These are phyloP conservation scores for Nakazawaea sp. DNA, from an alignment of 805 yeast genomes.

Conservation along the genomic window DNA sequence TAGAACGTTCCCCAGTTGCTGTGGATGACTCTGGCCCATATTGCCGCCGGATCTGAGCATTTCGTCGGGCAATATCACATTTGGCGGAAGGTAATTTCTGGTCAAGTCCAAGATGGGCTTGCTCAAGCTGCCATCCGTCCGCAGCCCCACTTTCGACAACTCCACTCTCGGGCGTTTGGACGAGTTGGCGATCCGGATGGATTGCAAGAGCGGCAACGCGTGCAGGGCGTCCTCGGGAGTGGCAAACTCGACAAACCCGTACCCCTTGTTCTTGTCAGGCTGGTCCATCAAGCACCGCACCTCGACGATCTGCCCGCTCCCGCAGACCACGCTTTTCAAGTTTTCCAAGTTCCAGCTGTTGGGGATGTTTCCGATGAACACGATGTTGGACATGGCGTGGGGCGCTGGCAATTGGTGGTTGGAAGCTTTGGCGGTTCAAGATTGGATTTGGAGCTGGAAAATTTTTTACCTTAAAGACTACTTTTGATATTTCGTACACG, in stretches of 20 bases:
- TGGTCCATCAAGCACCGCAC: slow-evolving; percentile 56
- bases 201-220: slow-evolving; percentile 38
- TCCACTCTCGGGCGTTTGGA: slow-evolving; percentile 48
- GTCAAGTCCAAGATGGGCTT: slow-evolving; percentile 38
- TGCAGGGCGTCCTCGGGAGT: slow-evolving; percentile 44
- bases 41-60: slow-evolving; percentile 18
- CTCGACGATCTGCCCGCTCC: slow-evolving; percentile 65
- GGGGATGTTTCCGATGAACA: slow-evolving; percentile 61
- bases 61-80: slow-evolving; percentile 52
- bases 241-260: slow-evolving; percentile 54
- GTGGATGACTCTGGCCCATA: background rate
- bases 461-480: background rate
- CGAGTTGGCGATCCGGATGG: slow-evolving; percentile 36
- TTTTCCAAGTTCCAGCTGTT: slow-evolving; percentile 64
- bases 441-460: no score
- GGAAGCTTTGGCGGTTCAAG: background rate
- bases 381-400: slow-evolving; percentile 15
- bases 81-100: slow-evolving; percentile 43
- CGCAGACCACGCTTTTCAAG: slow-evolving; percentile 59
- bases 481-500: slow-evolving; percentile 5
- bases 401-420: background rate
- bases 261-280: slow-evolving; percentile 59
- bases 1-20: slow-evolving; percentile 3
- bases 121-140: slow-evolving; percentile 21
- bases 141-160: slow-evolving; percentile 53